Evolutionary conservation across 1,284 basidiomycete genomes (phyloP), one percentile per base, ranked within the genome.

Genomic region (Papiliotrema fonsecae): DNA sequence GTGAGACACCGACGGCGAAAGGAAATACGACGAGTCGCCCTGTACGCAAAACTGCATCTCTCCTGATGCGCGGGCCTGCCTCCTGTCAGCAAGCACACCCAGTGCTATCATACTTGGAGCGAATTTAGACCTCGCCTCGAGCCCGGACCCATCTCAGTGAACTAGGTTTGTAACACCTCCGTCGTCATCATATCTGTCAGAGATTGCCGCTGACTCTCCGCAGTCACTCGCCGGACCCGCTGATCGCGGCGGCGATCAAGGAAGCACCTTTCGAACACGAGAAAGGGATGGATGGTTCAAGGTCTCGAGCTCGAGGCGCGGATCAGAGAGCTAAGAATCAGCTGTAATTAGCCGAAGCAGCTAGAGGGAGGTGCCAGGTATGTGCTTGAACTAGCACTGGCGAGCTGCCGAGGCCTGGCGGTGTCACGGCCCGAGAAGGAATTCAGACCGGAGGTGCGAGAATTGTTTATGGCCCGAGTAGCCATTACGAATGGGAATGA

Each of bases 241-340:
- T 77, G 52, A 73, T 76, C 14, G 27, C 42, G n/a, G 35, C 34
- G 36, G 42, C 42, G 42, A 69, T 87, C 42, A 82, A 83, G 61
- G 82, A n/a, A 84, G 40, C 81, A 86, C 66, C 76, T 86, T 31
- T 62, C 74, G 25, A 75, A 77, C 9, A 72, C 82, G 22, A 80
- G 83, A 40, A 78, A 79, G 52, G 79, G 77, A 24, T 86, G 82
- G 82, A 82, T 85, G 60, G 77, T 77, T 41, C 83, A 86, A 57
- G 77, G 86, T 42, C 83, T 79, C 81, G 86, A 86, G 60, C 73
- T 88, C 47, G 85, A 85, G 65, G 80, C 80, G 16, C 84, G 86
- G 63, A 78, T 88, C 42, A 77, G 80, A 38, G 83, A 85, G 64
- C 74, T 88, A 50, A 82, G 82, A 60, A 75, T 78, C 21, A 82